Percentiles rank a stretch among this genome's conserved stretches.
phyloP scores from a whole-genome alignment of 1,139 yeast genomes.

The Diutina mesorugosa region DNA sequence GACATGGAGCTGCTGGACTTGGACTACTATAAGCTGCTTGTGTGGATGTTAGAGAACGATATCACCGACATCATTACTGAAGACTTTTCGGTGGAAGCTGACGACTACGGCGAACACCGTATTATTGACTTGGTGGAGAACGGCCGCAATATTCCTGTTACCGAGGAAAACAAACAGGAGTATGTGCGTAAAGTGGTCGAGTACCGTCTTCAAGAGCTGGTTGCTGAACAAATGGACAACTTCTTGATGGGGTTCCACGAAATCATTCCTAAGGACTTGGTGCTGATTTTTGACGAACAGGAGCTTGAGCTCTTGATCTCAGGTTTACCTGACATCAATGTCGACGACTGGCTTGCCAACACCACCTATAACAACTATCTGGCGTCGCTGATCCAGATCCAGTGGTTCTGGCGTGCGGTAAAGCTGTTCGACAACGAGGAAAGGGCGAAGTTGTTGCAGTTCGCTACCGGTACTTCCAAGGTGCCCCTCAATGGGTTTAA shows the following conservation, averaged over 20 bases:
- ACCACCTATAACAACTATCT: slow-evolving; percentile 76
- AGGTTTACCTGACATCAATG: slow-evolving; percentile 93
- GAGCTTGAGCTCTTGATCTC: slow-evolving; percentile 86
- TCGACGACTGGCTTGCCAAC: slow-evolving; percentile 89
- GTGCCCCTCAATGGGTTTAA: slow-evolving; percentile 93
- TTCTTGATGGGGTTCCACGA: slow-evolving; percentile 85
- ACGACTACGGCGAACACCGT: slow-evolving; percentile 87
- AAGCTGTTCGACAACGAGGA: slow-evolving; percentile 90
- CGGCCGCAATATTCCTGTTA: slow-evolving; percentile 78
- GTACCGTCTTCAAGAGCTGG: slow-evolving; percentile 72
- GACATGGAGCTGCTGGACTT: slow-evolving; percentile 94
- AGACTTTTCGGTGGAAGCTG: slow-evolving; percentile 86
- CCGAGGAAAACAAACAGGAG: slow-evolving; percentile 83
- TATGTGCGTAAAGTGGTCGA: slow-evolving; percentile 82
- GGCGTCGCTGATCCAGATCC: slow-evolving; percentile 75
- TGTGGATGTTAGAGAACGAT: slow-evolving; percentile 96
- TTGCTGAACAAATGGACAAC: slow-evolving; percentile 77
- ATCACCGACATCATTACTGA: slow-evolving; percentile 96
- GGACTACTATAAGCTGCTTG: slow-evolving; percentile 81
- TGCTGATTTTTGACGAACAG: slow-evolving; percentile 87
- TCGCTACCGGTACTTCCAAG: slow-evolving; percentile 95
- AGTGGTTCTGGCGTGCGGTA: slow-evolving; percentile 98
- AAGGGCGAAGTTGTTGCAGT: slow-evolving; percentile 84
- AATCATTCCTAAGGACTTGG: slow-evolving; percentile 76
- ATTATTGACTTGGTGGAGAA: slow-evolving; percentile 65